phyloP scores from a whole-genome alignment of 768 basidiomycete species.

The Candolleomyces eurysporus region DNA sequence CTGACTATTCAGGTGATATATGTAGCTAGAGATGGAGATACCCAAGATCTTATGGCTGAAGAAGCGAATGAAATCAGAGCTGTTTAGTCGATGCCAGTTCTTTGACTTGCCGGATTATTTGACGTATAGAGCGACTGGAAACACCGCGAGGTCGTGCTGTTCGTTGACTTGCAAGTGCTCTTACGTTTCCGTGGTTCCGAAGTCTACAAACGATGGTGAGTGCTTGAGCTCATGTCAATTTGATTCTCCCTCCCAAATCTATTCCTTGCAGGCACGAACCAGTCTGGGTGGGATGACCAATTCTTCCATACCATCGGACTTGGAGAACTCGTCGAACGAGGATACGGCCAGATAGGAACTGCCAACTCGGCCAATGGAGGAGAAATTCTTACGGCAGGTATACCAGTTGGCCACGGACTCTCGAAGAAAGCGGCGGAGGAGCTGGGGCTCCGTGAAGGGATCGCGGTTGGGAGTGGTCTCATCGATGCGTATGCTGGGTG shows the following conservation, averaged over 20 bases:
- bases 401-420: conserved; percentile 84
- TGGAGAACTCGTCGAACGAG: conserved; percentile 60
- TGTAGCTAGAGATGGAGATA: conserved; percentile 94
- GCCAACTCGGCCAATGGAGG: conserved; percentile 41
- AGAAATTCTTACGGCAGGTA: conserved; percentile 76
- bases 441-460: conserved; percentile 81
- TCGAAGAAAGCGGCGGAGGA: conserved; percentile 78
- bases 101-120: conserved; percentile 95
- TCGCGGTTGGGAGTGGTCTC: conserved; percentile 89
- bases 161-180: conserved; percentile 97
- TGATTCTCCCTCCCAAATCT: conserved; percentile 60
- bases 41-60: conserved; percentile 98
- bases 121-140: conserved; percentile 86
- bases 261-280: not conserved
- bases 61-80: conserved; percentile 70
- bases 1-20: not conserved
- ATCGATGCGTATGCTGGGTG: conserved; percentile 98
- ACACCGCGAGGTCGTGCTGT: conserved; percentile 74
- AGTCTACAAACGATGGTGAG: conserved; percentile 60
- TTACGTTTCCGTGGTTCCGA: conserved; percentile 60
- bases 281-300: conserved; percentile 79
- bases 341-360: conserved; percentile 73
- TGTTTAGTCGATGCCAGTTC: conserved; percentile 77
- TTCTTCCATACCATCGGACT: conserved; percentile 90
- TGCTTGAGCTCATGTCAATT: conserved; percentile 21